A percentile compares a stretch with the other conserved stretches of the same genome.
phyloP scores from a whole-genome alignment of 2,329 filamentous ascomycete genomes.

The Atkinsonella hypoxylon region DNA sequence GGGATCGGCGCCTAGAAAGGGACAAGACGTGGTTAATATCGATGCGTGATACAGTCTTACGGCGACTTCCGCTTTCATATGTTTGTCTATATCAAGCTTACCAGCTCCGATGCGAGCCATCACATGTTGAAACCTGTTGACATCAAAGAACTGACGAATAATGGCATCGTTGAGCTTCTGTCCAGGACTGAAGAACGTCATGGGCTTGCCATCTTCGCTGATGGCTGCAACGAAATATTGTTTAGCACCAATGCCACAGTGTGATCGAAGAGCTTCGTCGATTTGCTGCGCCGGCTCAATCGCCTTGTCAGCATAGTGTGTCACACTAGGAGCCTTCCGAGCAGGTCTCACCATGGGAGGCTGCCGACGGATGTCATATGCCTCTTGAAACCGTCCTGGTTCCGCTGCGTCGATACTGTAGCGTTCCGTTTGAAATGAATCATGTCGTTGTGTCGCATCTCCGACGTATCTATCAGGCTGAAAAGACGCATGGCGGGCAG shows the following conservation, averaged over 20 bases:
- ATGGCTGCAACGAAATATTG: slow-evolving; percentile 41
- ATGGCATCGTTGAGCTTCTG: slow-evolving; percentile 24
- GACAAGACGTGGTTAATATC: not conserved
- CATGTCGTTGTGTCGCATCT: slow-evolving; percentile 18
- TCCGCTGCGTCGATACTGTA: slow-evolving; percentile 17
- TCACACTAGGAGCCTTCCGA: not conserved
- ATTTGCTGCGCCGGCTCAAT: slow-evolving; percentile 29
- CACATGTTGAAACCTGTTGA: slow-evolving; percentile 28
- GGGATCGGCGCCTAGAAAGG: slow-evolving; percentile 18
- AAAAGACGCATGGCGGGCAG: slow-evolving; percentile 20
- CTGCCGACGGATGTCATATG: slow-evolving; percentile 22
- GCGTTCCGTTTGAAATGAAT: slow-evolving; percentile 19
- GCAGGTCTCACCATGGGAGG: slow-evolving; percentile 25
- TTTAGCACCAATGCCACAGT: slow-evolving; percentile 38
- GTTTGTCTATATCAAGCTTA: slow-evolving; percentile 14
- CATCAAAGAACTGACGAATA: slow-evolving; percentile 34
- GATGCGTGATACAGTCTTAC: not conserved
- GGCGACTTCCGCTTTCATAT: not conserved
- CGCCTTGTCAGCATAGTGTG: slow-evolving; percentile 3
- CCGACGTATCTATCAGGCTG: slow-evolving; percentile 17
- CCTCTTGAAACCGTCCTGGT: slow-evolving; percentile 23
- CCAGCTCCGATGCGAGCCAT: slow-evolving; percentile 26
- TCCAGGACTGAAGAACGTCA: slow-evolving; percentile 34
- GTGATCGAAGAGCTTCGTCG: slow-evolving; percentile 36
- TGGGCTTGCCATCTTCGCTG: slow-evolving; percentile 33